Evolutionary conservation across 371 early-diverging fungal species (phyloP).

Genomic region (Haplosporangium sp.): DNA sequence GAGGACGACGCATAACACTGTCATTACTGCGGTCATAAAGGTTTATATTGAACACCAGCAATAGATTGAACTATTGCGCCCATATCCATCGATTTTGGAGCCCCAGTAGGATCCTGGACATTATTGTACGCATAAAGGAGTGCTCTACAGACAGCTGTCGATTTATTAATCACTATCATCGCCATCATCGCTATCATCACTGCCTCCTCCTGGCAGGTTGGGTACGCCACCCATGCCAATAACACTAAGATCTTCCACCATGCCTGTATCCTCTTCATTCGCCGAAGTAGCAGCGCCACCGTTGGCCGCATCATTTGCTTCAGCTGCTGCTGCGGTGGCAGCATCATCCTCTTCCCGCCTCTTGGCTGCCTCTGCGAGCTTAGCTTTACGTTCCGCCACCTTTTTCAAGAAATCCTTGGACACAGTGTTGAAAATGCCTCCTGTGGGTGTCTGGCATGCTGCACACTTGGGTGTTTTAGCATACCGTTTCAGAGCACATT

Average conservation of each 20-base stretch:
- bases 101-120: too few species aligned
- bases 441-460: constrained; percentile 87
- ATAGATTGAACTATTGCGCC: too few species aligned
- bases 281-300: constrained; percentile 24
- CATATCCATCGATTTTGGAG: too few species aligned
- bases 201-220: constrained; percentile 29
- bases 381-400: constrained; percentile 59
- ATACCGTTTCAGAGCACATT: constrained; percentile 88
- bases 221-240: constrained; percentile 52
- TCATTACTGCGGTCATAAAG: not conserved
- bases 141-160: too few species aligned
- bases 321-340: constrained; percentile 51
- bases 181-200: constrained; percentile 54
- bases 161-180: constrained; percentile 42
- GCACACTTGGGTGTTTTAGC: constrained; percentile 90
- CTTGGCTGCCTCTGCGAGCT: constrained; percentile 38
- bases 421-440: constrained; percentile 88
- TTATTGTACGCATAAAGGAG: too few species aligned
- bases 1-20: not conserved
- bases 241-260: constrained; percentile 50
- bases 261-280: constrained; percentile 41
- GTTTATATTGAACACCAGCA: not conserved
- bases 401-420: constrained; percentile 78
- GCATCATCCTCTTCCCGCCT: constrained; percentile 49
- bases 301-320: not conserved